Conservation (phyloP, 768 basidiomycete species). For the Leccinum barrowsii region DNA sequence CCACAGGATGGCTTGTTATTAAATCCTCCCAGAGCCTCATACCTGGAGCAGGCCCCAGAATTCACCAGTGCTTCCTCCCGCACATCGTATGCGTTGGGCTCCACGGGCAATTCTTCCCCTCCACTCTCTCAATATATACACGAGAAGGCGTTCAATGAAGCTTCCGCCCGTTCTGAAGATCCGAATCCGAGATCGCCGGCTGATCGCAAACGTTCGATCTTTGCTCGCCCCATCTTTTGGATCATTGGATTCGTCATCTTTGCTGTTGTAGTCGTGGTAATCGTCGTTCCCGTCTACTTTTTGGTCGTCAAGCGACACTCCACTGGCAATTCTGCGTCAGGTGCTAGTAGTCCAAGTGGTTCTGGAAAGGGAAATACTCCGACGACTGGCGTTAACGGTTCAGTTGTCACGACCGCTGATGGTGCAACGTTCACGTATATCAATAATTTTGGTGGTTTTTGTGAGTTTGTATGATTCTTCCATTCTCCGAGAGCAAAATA, state of each 20-base stretch:
- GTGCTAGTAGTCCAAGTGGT: neutral
- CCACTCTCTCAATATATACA: slow-evolving; percentile 16
- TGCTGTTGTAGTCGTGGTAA: slow-evolving; percentile 32
- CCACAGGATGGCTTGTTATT: slow-evolving; percentile 1
- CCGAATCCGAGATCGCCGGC: neutral
- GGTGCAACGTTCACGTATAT: slow-evolving; percentile 73
- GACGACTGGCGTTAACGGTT: slow-evolving; percentile 64
- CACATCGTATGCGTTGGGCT: slow-evolving; percentile 18
- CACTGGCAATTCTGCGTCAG: neutral
- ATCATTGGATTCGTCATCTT: slow-evolving; percentile 28
- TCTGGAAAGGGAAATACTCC: slow-evolving; percentile 6
- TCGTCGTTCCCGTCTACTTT: slow-evolving; percentile 42
- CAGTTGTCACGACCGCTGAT: slow-evolving; percentile 56
- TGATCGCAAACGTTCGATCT: slow-evolving; percentile 16
- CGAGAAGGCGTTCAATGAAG: slow-evolving; percentile 16
- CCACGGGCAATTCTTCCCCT: slow-evolving; percentile 23
- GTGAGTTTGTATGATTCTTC: slow-evolving; percentile 37
- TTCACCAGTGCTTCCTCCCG: slow-evolving; percentile 15
- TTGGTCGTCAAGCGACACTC: slow-evolving; percentile 25
- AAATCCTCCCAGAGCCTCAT: slow-evolving; percentile 25
- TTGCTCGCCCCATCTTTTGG: slow-evolving; percentile 26
- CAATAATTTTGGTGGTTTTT: slow-evolving; percentile 74
- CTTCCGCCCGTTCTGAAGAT: neutral
- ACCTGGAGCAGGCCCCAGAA: slow-evolving; percentile 22
- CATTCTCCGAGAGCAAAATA: neutral